phyloP scores from a whole-genome alignment of 1,139 yeast genomes.

The Nakaseomyces kungkrabaensis region DNA sequence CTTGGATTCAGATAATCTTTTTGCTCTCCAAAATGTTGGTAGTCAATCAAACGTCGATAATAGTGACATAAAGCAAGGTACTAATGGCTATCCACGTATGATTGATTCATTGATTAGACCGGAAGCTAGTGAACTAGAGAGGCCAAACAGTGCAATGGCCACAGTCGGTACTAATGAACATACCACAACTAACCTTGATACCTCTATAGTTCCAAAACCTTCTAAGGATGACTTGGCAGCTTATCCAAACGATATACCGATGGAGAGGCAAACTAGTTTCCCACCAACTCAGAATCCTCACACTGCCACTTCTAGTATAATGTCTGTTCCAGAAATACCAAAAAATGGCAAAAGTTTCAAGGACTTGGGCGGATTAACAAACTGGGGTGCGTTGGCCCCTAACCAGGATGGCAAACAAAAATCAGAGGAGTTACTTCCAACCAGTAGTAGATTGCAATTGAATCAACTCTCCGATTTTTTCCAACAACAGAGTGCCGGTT shows the following conservation, averaged over 20 bases:
- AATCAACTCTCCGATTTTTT: constrained; percentile 35
- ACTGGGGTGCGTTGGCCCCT: neutral
- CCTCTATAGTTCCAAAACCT: neutral
- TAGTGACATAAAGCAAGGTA: neutral
- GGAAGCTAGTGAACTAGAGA: constrained; percentile 7
- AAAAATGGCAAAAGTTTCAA: constrained; percentile 1
- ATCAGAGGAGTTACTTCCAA: neutral
- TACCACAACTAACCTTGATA: neutral
- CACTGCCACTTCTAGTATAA: neutral
- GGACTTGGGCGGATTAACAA: neutral
- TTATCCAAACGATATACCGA: neutral
- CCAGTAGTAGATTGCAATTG: constrained; percentile 3
- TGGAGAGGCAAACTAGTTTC: constrained; percentile 2
- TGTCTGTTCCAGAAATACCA: neutral
- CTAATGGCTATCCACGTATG: neutral
- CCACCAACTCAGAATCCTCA: neutral
- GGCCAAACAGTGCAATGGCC: constrained; percentile 10
- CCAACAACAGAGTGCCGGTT: constrained; percentile 75
- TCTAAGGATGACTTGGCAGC: neutral
- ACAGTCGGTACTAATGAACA: neutral
- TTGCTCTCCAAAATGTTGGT: neutral
- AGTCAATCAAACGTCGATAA: constrained; percentile 7
- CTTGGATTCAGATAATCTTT: constrained; percentile 27
- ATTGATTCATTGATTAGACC: constrained; percentile 2
- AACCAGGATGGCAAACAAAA: neutral